These are phyloP conservation scores for Trypanosoma rangeli DNA, from an alignment of 208 protist species.

Conservation along the genomic window DNA sequence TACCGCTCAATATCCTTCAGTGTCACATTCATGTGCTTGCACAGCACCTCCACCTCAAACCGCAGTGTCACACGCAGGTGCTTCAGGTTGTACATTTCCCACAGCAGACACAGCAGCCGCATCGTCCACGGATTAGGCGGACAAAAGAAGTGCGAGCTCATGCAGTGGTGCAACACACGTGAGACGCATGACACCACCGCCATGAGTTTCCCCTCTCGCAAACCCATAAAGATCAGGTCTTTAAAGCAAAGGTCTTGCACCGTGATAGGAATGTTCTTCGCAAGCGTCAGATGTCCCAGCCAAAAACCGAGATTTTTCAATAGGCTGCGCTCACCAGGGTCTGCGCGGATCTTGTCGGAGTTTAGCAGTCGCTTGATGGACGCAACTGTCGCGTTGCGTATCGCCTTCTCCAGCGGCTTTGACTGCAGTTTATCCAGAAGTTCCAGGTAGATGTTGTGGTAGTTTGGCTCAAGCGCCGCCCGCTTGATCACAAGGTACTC, in stretches of 20 bases:
- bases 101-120: constrained; percentile 90
- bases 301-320: constrained; percentile 98
- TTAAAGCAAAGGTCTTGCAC: constrained; percentile 95
- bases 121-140: constrained; percentile 99
- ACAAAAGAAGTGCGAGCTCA: constrained; percentile 94
- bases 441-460: constrained; percentile 93
- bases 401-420: constrained; percentile 77
- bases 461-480: constrained; percentile 98
- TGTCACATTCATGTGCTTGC: constrained; percentile 70
- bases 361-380: constrained; percentile 88
- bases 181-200: constrained; percentile 97
- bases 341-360: constrained; percentile 93
- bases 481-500: constrained; percentile 99
- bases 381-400: constrained; percentile 84
- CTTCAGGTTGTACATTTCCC: constrained; percentile 95
- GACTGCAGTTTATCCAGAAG: constrained; percentile 82
- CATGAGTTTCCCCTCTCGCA: constrained; percentile 94
- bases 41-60: constrained; percentile 96
- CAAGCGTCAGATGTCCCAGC: constrained; percentile 98
- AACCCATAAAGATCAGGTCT: constrained; percentile 94
- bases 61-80: constrained; percentile 97
- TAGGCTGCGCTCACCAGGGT: constrained; percentile 91
- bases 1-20: constrained; percentile 45
- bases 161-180: constrained; percentile 90
- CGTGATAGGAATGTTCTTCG: constrained; percentile 97